Evolutionary conservation across 2,329 filamentous ascomycete species (phyloP).

Genomic region (Fusarium annulatum): DNA sequence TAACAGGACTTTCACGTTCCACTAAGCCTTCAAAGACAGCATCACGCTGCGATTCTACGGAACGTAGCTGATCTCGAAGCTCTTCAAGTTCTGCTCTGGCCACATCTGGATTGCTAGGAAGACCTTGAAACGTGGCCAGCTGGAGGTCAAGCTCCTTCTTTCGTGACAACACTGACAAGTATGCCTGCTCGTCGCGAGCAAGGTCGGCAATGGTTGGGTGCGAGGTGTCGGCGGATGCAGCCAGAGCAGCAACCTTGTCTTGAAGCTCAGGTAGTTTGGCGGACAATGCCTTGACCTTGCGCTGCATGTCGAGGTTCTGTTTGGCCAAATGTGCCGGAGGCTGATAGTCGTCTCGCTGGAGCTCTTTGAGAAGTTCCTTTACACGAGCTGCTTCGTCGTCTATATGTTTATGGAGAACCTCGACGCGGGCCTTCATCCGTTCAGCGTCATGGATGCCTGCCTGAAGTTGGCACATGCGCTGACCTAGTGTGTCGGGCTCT

Average conservation of each 20-base stretch:
- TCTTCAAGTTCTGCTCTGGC: constrained; percentile 78
- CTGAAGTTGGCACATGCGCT: constrained; percentile 66
- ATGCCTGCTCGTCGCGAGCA: constrained; percentile 66
- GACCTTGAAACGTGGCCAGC: constrained; percentile 73
- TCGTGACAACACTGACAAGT: constrained; percentile 65
- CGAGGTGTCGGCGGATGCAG: constrained; percentile 48
- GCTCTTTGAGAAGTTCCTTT: constrained; percentile 53
- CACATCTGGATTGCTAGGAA: constrained; percentile 76
- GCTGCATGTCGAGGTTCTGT: constrained; percentile 79
- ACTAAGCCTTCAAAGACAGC: constrained; percentile 79
- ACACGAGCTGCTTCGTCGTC: constrained; percentile 60
- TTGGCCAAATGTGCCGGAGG: constrained; percentile 69
- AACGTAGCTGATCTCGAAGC: constrained; percentile 71
- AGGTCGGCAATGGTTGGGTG: constrained; percentile 68
- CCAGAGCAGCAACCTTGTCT: constrained; percentile 61
- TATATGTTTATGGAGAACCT: constrained; percentile 67
- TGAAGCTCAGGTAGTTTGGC: constrained; percentile 72
- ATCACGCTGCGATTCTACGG: constrained; percentile 73
- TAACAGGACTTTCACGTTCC: constrained; percentile 67
- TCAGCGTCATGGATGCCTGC: constrained; percentile 64
- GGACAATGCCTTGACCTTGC: constrained; percentile 74
- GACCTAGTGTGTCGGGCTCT: constrained; percentile 61
- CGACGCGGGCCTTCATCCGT: constrained; percentile 65
- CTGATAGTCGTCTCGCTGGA: constrained; percentile 61
- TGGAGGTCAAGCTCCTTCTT: constrained; percentile 71